Evolutionary conservation across 2,329 filamentous ascomycete genomes (phyloP).

Genomic region (Arthrinium puccinioides): DNA sequence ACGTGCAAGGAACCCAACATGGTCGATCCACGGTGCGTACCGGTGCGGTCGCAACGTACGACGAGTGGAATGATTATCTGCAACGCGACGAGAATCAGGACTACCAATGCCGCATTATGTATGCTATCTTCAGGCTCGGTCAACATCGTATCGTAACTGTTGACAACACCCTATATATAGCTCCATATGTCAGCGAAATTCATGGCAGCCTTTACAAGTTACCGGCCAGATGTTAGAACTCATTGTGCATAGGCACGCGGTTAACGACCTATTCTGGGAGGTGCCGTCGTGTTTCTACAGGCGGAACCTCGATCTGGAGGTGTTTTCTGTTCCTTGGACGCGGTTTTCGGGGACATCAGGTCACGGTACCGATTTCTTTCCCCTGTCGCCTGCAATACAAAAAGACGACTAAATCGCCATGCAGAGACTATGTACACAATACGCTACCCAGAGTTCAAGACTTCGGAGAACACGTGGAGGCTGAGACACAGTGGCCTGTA

Average conservation of each 20-base stretch:
- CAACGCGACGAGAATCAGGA: slow-evolving; percentile 1
- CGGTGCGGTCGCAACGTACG: too few relatives aligned
- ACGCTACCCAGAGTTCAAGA: slow-evolving; percentile 20
- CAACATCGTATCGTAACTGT: too few relatives aligned
- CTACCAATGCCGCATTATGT: slow-evolving; percentile 16
- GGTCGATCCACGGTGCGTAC: too few relatives aligned
- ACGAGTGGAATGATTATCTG: too few relatives aligned
- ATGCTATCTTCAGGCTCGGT: too few relatives aligned
- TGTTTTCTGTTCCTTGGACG: slow-evolving; percentile 16
- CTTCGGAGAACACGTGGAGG: slow-evolving; percentile 13
- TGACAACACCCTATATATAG: too few relatives aligned
- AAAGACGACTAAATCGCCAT: background rate
- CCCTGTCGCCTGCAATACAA: too few relatives aligned
- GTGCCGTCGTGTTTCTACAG: slow-evolving; percentile 20
- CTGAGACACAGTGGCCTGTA: slow-evolving; percentile 20
- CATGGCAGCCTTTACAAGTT: slow-evolving; percentile 19
- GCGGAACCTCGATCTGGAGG: slow-evolving; percentile 15
- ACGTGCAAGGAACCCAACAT: too few relatives aligned
- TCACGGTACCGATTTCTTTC: too few relatives aligned
- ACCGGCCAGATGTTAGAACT: slow-evolving; percentile 15
- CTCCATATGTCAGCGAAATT: slow-evolving; percentile 21
- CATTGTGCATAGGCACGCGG: slow-evolving; percentile 14
- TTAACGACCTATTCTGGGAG: slow-evolving; percentile 15
- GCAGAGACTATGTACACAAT: slow-evolving; percentile 19
- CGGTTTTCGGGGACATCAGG: too few relatives aligned